Base-by-base conservation (phyloP, 257 asterid genomes). In the Rehmannia glutinosa region DNA sequence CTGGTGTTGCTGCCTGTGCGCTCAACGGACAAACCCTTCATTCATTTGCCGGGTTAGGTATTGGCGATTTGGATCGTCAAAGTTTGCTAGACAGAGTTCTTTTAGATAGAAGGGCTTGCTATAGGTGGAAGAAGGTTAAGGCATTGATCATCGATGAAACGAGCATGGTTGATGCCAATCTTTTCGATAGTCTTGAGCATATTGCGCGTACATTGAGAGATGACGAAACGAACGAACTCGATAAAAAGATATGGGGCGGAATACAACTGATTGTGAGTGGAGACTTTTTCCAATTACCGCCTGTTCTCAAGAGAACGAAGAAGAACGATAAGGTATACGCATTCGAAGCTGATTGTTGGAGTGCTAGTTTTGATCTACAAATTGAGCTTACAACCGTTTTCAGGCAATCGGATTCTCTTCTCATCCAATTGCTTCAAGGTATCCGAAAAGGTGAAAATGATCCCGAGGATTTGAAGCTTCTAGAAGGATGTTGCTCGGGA, bases 231-330 rank as follows among this genome's bases (percentile, higher is more conserved):
- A 20, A 43, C 21, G 65, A 9, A 0, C 8, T 16, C 52, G 83
- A 56, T 36, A 64, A 50, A 39, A 76, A 51, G 61, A 53, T 66
- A 68, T 91, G 97, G 97, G 96, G 96, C 24, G 95, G 96, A 23
- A 77, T 91, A 61, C 96, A 91, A 66, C 70, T 91, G 68, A 84
- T 91, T 56, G 96, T 81, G 71, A 70, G 95, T 35, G 97, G 95
- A 16, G 96, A 91, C 58, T 91, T 91, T 80, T 84, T 80, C 65
- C 95, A 91, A 64, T 66, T 89, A 53, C 95, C 95, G 15, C 95
- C 96, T 1, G 57, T 84, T 55, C 8, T 33, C 13, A 69, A 33
- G 45, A 63, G 75, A 47, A 33, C 35, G 64, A 75, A 65, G 51
- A 25, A 58, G 57, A 27, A 1, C 2, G 66, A 2, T 8, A 88